phyloP scores from a whole-genome alignment of 352 stramenopile species.

The Phytophthora boehmeriae region DNA sequence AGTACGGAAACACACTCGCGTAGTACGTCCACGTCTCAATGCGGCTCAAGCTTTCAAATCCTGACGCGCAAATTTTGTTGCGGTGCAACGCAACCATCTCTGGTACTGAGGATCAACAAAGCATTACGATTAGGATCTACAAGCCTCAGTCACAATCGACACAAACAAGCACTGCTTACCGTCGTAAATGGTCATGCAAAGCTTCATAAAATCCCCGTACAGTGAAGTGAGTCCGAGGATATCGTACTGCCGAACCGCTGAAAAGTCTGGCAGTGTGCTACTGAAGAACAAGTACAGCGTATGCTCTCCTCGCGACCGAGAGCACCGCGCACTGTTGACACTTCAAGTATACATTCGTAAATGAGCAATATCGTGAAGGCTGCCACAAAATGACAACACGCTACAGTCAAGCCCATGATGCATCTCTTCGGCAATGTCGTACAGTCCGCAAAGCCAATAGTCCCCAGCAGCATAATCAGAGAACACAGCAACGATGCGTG shows the following conservation, averaged over 20 bases:
- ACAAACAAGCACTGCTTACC: constrained; percentile 37
- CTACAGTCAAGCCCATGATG: constrained; percentile 53
- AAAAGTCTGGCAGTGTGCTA: constrained; percentile 74
- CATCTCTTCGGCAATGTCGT: constrained; percentile 66
- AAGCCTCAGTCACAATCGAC: background rate
- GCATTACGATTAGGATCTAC: constrained; percentile 10
- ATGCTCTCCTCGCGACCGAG: constrained; percentile 67
- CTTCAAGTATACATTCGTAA: constrained; percentile 83
- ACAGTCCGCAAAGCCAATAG: constrained; percentile 79
- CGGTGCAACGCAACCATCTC: constrained; percentile 83
- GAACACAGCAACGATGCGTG: constrained; percentile 76
- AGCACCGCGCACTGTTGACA: constrained; percentile 64
- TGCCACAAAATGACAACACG: constrained; percentile 62
- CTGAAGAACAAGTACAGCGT: constrained; percentile 84
- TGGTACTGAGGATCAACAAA: constrained; percentile 47
- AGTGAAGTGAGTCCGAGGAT: constrained; percentile 64
- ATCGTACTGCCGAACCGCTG: constrained; percentile 66
- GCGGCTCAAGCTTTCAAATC: constrained; percentile 62
- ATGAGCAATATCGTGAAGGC: constrained; percentile 78
- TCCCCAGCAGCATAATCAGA: constrained; percentile 57
- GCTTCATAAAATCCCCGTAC: constrained; percentile 71
- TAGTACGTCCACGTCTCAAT: constrained; percentile 88
- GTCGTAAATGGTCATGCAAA: constrained; percentile 88
- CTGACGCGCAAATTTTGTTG: constrained; percentile 80
- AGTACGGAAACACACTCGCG: constrained; percentile 86